Conservation (phyloP, 2,329 filamentous ascomycete species). For the Thielaviopsis euricoi region DNA sequence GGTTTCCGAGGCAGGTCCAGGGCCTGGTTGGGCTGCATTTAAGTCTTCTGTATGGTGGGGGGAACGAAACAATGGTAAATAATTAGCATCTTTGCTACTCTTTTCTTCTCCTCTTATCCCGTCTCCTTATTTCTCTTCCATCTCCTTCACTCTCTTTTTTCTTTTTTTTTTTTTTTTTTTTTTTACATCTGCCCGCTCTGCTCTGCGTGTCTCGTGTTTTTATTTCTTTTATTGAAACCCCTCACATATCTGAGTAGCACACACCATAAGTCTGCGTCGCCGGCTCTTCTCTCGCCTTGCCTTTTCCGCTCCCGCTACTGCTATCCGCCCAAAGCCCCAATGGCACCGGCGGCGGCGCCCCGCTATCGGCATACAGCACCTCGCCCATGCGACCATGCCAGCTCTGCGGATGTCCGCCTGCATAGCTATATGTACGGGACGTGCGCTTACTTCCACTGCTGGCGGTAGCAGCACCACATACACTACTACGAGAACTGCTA, state of each 20-base stretch:
- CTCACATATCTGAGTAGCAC: neutral
- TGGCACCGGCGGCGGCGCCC: neutral
- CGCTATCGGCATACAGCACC: slow-evolving; percentile 2
- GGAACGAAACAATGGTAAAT: no score
- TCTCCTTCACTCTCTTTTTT: no score
- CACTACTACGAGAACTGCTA: neutral
- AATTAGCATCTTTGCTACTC: no score
- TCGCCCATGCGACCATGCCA: slow-evolving; percentile 9
- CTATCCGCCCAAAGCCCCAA: neutral
- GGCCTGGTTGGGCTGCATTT: neutral
- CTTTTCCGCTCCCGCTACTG: neutral
- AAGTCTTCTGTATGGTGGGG: neutral
- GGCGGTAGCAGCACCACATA: no score
- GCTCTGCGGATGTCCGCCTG: neutral
- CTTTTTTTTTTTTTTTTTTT: no score
- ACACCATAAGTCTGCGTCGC: neutral
- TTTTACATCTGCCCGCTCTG: no score
- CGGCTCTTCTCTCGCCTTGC: neutral
- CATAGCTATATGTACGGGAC: no score
- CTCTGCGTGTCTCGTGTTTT: no score
- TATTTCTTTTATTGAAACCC: no score
- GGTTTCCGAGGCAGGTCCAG: neutral
- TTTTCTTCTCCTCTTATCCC: no score
- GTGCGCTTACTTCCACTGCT: no score
- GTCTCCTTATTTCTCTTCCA: no score